Evolutionary conservation across 1,284 basidiomycete genomes (phyloP), one percentile per base, ranked within the genome.

Genomic region (Coriolopsis trogii): DNA sequence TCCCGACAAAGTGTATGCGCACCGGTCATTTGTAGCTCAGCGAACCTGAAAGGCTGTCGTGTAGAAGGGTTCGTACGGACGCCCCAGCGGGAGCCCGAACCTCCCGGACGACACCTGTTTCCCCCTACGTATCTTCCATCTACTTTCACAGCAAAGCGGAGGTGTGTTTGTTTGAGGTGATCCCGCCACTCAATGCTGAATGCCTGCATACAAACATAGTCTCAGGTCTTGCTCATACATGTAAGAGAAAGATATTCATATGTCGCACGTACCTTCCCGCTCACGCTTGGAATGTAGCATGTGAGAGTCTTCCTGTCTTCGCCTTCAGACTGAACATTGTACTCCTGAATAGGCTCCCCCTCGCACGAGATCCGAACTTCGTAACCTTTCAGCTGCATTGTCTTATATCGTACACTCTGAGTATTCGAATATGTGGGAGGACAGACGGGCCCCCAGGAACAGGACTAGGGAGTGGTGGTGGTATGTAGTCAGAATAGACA

Each of bases 221-320:
- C 37, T 15, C 37, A 39, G 37, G 3, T 12, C 20, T 16, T 15
- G n/a, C n/a, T n/a, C n/a, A n/a, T n/a, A n/a, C n/a, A n/a, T n/a
- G n/a, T n/a, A n/a, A 21, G 24, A 16, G 0, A 6, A 16, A 15
- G 8, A 12, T 6, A 40, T 21, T 1, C 5, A 30, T 20, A 23
- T 16, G 8, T 9, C 9, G 3, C 9, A 48, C 53, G 18, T 24
- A 53, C 58, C 46, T 56, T 56, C 20, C 58, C 54, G 23, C 49
- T 29, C 39, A 53, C 54, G 36, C 58, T 59, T 7, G 54, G 51
- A 2, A 59, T 50, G 16, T 43, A 56, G 30, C 58, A 59, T 10
- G 23, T 24, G 0, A 49, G n/a, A 4, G 52, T 54, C 34, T 28
- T 46, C 16, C 41, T 49, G n/a, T 44, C 53, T 12, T 42, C 42